Conservation (phyloP, 805 yeast species). For the Kluyveromyces nonfermentans region DNA sequence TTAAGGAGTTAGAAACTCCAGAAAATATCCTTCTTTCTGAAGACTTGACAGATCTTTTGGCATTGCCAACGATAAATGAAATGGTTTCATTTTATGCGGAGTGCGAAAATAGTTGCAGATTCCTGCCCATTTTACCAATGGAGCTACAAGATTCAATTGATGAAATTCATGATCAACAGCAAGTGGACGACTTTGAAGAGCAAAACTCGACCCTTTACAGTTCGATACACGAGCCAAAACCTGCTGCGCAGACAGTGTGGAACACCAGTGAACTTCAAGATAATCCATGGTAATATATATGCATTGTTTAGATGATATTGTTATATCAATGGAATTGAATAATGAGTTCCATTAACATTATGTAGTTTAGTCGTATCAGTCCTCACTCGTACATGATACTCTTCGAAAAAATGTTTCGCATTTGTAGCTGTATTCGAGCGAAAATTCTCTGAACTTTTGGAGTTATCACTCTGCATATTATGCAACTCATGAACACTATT, state of each 20-base stretch:
- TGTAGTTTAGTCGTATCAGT: slow-evolving; percentile 35
- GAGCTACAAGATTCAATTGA: slow-evolving; percentile 65
- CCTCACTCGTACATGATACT: slow-evolving; percentile 35
- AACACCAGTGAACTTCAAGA: slow-evolving; percentile 44
- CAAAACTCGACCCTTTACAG: slow-evolving; percentile 39
- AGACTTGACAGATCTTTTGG: slow-evolving; percentile 31
- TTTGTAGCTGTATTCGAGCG: slow-evolving; percentile 6
- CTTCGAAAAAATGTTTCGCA: slow-evolving; percentile 13
- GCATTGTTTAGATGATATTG: background rate
- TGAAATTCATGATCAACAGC: slow-evolving; percentile 44
- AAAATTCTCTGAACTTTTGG: slow-evolving; percentile 4
- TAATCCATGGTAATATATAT: slow-evolving; percentile 53
- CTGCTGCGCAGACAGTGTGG: slow-evolving; percentile 32
- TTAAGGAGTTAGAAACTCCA: background rate
- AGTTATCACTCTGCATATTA: slow-evolving; percentile 8
- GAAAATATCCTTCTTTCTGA: background rate
- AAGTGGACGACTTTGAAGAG: slow-evolving; percentile 42
- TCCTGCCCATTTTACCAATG: slow-evolving; percentile 65
- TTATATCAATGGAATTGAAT: slow-evolving; percentile 17
- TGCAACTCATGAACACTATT: slow-evolving; percentile 27
- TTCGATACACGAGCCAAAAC: slow-evolving; percentile 32
- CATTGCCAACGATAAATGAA: slow-evolving; percentile 67
- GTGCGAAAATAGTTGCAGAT: slow-evolving; percentile 39
- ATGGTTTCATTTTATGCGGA: slow-evolving; percentile 66
- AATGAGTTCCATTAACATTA: slow-evolving; percentile 31